Evolutionary conservation across 2,329 filamentous ascomycete species (phyloP), one percentile per base, ranked within the genome.

Genomic region (Ceratocystis papillata): DNA sequence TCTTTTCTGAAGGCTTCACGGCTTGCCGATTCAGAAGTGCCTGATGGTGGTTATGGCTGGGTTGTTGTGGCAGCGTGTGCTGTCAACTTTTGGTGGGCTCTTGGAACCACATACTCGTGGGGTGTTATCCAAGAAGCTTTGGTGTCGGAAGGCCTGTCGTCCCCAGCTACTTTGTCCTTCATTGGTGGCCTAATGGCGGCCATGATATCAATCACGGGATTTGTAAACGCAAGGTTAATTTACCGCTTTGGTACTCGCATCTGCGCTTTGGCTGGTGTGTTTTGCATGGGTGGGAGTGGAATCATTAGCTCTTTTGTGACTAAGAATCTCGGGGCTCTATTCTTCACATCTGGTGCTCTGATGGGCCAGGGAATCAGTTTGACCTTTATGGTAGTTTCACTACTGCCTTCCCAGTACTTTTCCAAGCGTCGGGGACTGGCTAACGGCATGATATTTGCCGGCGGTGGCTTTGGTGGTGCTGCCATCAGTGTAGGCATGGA

Each of bases 41-140:
- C 81, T 0, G 80, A 83, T 60, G 81, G 81, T 33, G 81, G 80
- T 28, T 82, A 83, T 70, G 81, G 81, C 68, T 84, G 81, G 81
- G 75, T 79, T 15, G 75, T 85, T 6, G 79, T 86, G 28, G 73
- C 73, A 2, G 76, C 75, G 41, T 82, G 80, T 69, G 77, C 79
- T 1, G 70, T 81, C 1, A 70, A 84, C 10, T 77, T 79, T 1
- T 86, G 81, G 75, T 83, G 80, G 81, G 77, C 80, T 63, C 78
- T 81, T 62, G 83, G 83, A 63, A 81, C 78, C 0, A 77, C 77
- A 6, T 84, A 83, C 70, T 78, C 77, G 69, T 87, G 83, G 83
- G 84, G 83, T 28, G 78, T 87, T 0, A 74, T 86, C 60, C 84
- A 87, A 72, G 77, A 77, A 3, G 82, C 79, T 0, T 76, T 87